Base-by-base conservation (phyloP, 2,329 filamentous ascomycete species). In the Hymenoscyphus albidus region DNA sequence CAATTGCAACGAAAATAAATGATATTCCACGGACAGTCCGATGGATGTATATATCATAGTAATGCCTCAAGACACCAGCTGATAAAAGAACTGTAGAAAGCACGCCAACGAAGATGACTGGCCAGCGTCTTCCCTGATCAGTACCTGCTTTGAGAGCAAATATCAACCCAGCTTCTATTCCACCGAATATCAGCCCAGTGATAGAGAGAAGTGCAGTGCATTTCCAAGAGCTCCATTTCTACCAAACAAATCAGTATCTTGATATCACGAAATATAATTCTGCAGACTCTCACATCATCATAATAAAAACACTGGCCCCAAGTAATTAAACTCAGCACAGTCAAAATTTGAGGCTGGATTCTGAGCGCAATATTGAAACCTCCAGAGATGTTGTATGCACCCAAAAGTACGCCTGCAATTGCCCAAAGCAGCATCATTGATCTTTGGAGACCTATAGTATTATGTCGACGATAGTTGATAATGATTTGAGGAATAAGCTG, bases 371-470 rank as follows among this genome's bases (percentile, higher is more conserved):
- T 67, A 56, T 75, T 76, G 64, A 76, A 75, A 38, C 71, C 63
- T 7, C 65, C 67, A 4, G 69, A 59, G 58, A 75, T 73, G 58
- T 76, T 76, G 61, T 70, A 81, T 70, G 69, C 76, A 1, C 88
- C 88, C 0, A 91, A 78, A 0, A 88, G 88, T 0, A 90, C 84
- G 0, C 88, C 88, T 1, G 88, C 88, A 77, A 81, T 84, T 0
- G 86, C 85, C 82, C 88, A 91, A 1, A 90, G 79, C 73, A 91
- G 82, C 87, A 91, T 90, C 88, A 91, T 90, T 0, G 85, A 85
- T 0, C 85, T 82, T 59, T 90, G 87, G 0, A 91, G 79, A 0
- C 88, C 88, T 0, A 80, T 83, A 0, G 87, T 87, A 77, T 89
- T 81, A 73, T 90, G 87, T 0, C 88, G 80, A 4, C 83, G 81